A percentile compares a stretch with the other conserved stretches of the same genome.
These are phyloP conservation scores for Trichosporon sp. DNA, from an alignment of 1,284 basidiomycete genomes.

Conservation along the genomic window DNA sequence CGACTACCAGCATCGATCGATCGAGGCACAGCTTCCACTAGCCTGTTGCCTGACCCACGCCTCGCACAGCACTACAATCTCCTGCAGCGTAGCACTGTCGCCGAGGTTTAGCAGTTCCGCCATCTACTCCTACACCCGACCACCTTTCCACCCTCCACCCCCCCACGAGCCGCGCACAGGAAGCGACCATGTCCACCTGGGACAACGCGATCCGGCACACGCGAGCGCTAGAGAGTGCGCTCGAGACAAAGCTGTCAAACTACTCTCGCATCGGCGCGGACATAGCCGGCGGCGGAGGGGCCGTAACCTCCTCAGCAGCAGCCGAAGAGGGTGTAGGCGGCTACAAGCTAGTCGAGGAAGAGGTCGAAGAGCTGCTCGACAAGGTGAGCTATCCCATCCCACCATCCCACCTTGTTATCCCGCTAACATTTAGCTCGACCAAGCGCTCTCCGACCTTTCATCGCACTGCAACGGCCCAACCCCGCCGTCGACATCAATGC, in stretches of 20 bases:
- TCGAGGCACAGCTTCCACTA: no score
- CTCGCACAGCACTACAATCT: no score
- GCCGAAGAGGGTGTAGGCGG: constrained; percentile 65
- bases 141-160: no score
- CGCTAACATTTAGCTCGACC: constrained; percentile 59
- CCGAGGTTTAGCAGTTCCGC: no score
- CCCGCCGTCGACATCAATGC: constrained; percentile 76
- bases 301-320: background rate
- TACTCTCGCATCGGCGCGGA: constrained; percentile 79
- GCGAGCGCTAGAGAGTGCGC: constrained; percentile 80
- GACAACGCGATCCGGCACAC: constrained; percentile 68
- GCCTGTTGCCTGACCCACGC: no score
- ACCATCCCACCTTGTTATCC: background rate
- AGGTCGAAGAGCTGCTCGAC: constrained; percentile 78
- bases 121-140: no score
- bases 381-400: constrained; percentile 61
- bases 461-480: constrained; percentile 62
- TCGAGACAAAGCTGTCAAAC: constrained; percentile 81
- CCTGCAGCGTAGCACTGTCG: no score
- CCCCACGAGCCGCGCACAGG: background rate
- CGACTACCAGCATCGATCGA: no score
- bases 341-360: constrained; percentile 63
- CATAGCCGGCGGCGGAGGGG: constrained; percentile 52
- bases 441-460: constrained; percentile 71
- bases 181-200: constrained; percentile 41